These are phyloP conservation scores for Gastroboletus turbinatus DNA, from an alignment of 1,284 basidiomycete genomes.

Conservation along the genomic window DNA sequence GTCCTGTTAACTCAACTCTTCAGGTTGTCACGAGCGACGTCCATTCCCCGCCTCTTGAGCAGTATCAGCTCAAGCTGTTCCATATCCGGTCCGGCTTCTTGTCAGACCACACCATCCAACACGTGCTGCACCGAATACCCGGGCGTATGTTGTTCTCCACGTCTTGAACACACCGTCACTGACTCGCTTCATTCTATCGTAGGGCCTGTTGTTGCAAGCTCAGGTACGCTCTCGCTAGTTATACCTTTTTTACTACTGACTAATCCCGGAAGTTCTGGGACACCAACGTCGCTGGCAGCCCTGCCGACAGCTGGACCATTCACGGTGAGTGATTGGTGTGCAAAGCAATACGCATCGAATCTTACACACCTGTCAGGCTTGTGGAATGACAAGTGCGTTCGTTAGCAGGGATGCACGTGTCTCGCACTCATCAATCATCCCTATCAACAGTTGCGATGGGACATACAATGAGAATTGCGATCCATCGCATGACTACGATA, in stretches of 20 bases:
- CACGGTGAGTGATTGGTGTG: conserved; percentile 48
- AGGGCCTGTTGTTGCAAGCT: conserved; percentile 65
- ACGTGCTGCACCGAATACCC: conserved; percentile 56
- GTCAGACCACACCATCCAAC: conserved; percentile 44
- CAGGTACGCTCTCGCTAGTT: conserved; percentile 42
- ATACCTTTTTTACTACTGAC: background rate
- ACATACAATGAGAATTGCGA: conserved; percentile 67
- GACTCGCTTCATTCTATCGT: conserved; percentile 1
- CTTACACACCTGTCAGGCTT: conserved; percentile 43
- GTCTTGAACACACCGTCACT: background rate
- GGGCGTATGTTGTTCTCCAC: conserved; percentile 33
- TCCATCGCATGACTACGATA: conserved; percentile 58
- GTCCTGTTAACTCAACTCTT: conserved; percentile 20
- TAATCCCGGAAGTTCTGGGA: conserved; percentile 56
- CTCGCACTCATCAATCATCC: background rate
- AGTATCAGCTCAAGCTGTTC: conserved; percentile 43
- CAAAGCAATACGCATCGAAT: background rate
- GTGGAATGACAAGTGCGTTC: conserved; percentile 66
- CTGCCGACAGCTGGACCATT: conserved; percentile 71
- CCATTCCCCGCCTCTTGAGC: conserved; percentile 32
- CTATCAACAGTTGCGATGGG: conserved; percentile 58
- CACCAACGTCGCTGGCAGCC: conserved; percentile 60
- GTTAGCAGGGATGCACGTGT: background rate
- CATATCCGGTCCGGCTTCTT: conserved; percentile 42
- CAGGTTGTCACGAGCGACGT: conserved; percentile 8